These are phyloP conservation scores for Geosmithia putterillii DNA, from an alignment of 2,329 filamentous ascomycete genomes.

Conservation along the genomic window DNA sequence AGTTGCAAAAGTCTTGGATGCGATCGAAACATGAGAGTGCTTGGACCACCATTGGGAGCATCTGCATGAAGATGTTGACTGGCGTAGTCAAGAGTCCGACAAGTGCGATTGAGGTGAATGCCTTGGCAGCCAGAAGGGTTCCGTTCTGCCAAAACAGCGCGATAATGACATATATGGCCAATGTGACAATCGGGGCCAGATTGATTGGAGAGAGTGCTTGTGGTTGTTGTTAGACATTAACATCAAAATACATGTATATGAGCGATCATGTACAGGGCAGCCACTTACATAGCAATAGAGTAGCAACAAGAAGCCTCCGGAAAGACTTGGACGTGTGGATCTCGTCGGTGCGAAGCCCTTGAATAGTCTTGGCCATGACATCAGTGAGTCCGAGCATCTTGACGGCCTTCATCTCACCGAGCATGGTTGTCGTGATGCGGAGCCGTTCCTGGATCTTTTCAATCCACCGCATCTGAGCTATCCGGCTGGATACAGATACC, in stretches of 20 bases:
- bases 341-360: conserved; percentile 7
- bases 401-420: conserved; percentile 15
- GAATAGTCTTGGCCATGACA: conserved; percentile 7
- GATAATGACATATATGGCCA: conserved; percentile 3
- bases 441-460: conserved; percentile 16
- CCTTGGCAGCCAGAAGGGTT: neutral
- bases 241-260: neutral
- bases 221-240: neutral
- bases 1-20: neutral
- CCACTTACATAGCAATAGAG: conserved; percentile 8
- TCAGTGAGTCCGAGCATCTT: conserved; percentile 17
- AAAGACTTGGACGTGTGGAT: conserved; percentile 9
- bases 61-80: neutral
- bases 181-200: conserved; percentile 5
- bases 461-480: conserved; percentile 11
- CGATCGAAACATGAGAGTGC: neutral
- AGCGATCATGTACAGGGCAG: neutral
- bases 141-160: neutral
- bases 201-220: conserved; percentile 3
- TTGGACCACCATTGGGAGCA: neutral
- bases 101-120: neutral
- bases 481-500: conserved; percentile 1
- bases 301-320: conserved; percentile 8
- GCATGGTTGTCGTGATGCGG: conserved; percentile 12
- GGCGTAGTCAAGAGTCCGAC: neutral